Percentiles rank a stretch among this genome's conserved stretches.
These are phyloP conservation scores for Arxiozyma heterogenica DNA, from an alignment of 1,139 yeast species.

Conservation along the genomic window DNA sequence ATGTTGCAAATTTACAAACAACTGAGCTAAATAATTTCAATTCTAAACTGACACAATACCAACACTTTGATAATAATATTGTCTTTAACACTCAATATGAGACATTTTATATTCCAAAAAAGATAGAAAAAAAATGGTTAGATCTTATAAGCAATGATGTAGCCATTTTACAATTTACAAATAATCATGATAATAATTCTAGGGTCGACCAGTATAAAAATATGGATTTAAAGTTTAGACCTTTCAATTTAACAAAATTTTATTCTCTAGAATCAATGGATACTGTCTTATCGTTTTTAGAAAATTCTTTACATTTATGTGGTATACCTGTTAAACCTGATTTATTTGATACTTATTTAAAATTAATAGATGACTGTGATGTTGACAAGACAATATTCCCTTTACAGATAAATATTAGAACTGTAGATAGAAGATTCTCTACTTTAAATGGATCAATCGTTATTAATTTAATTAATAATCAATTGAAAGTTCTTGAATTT, in stretches of 20 bases:
- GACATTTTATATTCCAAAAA: background rate
- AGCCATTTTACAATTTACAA: constrained; percentile 25
- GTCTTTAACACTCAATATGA: constrained; percentile 6
- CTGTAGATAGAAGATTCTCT: constrained; percentile 40
- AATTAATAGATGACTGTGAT: constrained; percentile 7
- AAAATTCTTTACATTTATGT: constrained; percentile 18
- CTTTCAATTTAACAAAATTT: constrained; percentile 26
- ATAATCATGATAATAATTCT: constrained; percentile 1
- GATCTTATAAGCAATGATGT: constrained; percentile 21
- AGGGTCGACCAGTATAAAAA: constrained; percentile 4
- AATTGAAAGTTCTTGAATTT: constrained; percentile 41
- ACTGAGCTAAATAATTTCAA: no score
- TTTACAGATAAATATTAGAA: constrained; percentile 36
- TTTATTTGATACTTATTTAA: constrained; percentile 17
- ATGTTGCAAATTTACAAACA: constrained; percentile 18
- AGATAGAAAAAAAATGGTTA: constrained; percentile 13
- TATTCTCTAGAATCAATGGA: constrained; percentile 23
- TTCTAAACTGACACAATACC: background rate
- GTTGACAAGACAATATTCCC: constrained; percentile 23
- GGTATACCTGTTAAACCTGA: constrained; percentile 22
- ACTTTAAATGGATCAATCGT: constrained; percentile 41
- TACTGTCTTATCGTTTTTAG: constrained; percentile 19
- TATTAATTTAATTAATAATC: constrained; percentile 32
- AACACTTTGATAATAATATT: background rate
- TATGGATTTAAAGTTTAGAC: constrained; percentile 17